Evolutionary conservation across 2,329 filamentous ascomycete species (phyloP).

Genomic region (Neofusicoccum parvum): DNA sequence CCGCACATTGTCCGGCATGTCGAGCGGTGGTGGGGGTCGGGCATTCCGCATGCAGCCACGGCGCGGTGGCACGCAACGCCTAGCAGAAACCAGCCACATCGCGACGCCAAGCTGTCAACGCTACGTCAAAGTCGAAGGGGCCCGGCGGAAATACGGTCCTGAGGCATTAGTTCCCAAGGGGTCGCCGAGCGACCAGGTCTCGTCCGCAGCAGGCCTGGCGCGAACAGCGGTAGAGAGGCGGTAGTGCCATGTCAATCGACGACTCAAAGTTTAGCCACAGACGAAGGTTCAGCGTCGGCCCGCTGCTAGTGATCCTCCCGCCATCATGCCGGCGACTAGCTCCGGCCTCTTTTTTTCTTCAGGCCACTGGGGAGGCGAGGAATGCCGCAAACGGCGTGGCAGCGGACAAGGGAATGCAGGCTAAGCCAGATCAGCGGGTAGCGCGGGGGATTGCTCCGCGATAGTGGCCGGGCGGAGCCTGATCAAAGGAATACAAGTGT

Average conservation of each 20-base stretch:
- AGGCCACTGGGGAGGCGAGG: constrained; percentile 6
- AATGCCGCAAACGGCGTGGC: constrained; percentile 22
- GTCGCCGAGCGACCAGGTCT: constrained; percentile 8
- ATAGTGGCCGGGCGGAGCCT: constrained; percentile 3
- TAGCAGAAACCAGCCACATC: constrained; percentile 19
- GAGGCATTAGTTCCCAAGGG: background rate
- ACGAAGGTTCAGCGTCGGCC: constrained; percentile 12
- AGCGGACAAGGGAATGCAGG: constrained; percentile 17
- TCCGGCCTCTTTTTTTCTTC: constrained; percentile 18
- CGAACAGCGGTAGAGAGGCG: background rate
- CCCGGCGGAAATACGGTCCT: background rate
- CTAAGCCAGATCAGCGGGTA: constrained; percentile 1
- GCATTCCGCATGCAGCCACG: constrained; percentile 21
- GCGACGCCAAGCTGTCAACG: constrained; percentile 4
- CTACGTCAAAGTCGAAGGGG: background rate
- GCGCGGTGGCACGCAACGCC: constrained; percentile 6
- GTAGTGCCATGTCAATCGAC: constrained; percentile 14
- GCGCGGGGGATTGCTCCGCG: background rate
- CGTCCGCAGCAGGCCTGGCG: constrained; percentile 4
- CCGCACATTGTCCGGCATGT: constrained; percentile 16
- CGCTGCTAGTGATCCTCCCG: constrained; percentile 15
- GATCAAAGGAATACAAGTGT: constrained; percentile 15
- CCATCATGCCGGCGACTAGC: constrained; percentile 14
- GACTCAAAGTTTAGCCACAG: constrained; percentile 13
- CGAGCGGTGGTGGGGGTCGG: constrained; percentile 3